phyloP scores from a whole-genome alignment of 2,329 filamentous ascomycete species.

The Cordyceps tenuipes region DNA sequence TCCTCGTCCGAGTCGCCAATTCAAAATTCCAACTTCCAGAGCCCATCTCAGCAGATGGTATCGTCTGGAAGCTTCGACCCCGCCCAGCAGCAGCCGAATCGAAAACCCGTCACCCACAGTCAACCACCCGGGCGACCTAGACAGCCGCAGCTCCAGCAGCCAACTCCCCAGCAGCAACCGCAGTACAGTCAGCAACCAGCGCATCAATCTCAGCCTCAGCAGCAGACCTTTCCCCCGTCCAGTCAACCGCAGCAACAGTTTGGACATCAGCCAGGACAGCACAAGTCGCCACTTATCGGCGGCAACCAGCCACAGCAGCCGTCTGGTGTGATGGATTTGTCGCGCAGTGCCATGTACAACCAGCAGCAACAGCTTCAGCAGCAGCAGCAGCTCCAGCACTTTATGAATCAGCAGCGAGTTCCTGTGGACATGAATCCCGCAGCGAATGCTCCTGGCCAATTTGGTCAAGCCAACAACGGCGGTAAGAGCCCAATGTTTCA shows the following conservation, averaged over 20 bases:
- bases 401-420: constrained; percentile 10
- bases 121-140: background rate
- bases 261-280: constrained; percentile 4
- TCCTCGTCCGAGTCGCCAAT: constrained; percentile 6
- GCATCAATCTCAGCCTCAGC: constrained; percentile 1
- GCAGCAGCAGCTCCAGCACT: constrained; percentile 11
- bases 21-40: constrained; percentile 7
- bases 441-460: background rate
- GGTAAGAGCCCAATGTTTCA: constrained; percentile 10
- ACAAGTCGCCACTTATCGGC: constrained; percentile 5
- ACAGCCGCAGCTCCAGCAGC: constrained; percentile 1
- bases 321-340: constrained; percentile 3
- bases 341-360: constrained; percentile 7
- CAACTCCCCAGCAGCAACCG: background rate
- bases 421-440: constrained; percentile 7
- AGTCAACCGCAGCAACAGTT: constrained; percentile 2
- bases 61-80: constrained; percentile 2
- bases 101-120: background rate
- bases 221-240: background rate
- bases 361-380: constrained; percentile 11
- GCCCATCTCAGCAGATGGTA: constrained; percentile 8
- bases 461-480: background rate
- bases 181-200: background rate
- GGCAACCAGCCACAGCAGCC: constrained; percentile 8
- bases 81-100: background rate